Conservation (phyloP, 2,329 filamentous ascomycete species). For the Aspergillus vadensis region DNA sequence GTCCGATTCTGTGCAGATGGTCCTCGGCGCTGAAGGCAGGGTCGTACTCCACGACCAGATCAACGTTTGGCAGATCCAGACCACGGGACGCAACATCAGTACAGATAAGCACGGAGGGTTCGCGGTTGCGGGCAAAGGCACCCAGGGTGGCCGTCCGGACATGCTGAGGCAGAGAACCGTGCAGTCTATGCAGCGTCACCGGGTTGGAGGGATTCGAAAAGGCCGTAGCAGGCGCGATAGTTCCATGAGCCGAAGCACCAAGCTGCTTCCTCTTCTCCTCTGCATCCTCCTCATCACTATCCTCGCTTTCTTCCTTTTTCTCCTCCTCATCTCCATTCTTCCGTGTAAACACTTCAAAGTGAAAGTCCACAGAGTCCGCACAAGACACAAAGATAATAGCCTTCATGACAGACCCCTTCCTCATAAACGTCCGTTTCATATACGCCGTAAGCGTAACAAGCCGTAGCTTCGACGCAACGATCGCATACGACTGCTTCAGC, state of each 20-base stretch:
- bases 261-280: conserved; percentile 26
- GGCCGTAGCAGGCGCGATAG: conserved; percentile 63
- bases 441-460: conserved; percentile 84
- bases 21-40: conserved; percentile 91
- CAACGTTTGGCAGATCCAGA: conserved; percentile 91
- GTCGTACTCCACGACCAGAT: conserved; percentile 94
- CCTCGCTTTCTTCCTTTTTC: conserved; percentile 24
- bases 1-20: conserved; percentile 90
- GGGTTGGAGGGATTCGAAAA: conserved; percentile 76
- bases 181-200: conserved; percentile 81
- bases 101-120: conserved; percentile 81
- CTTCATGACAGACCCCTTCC: conserved; percentile 92
- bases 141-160: conserved; percentile 83
- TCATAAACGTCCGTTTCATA: conserved; percentile 82
- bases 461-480: conserved; percentile 86
- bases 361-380: conserved; percentile 94
- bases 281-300: conserved; percentile 25
- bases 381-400: conserved; percentile 96
- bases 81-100: conserved; percentile 96
- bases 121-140: conserved; percentile 72
- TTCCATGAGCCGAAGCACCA: conserved; percentile 42
- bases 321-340: conserved; percentile 31
- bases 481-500: conserved; percentile 85
- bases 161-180: conserved; percentile 86
- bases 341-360: conserved; percentile 77